These are phyloP conservation scores for Dryas alaskensis DNA, from an alignment of 306 rosid genomes.

Conservation along the genomic window DNA sequence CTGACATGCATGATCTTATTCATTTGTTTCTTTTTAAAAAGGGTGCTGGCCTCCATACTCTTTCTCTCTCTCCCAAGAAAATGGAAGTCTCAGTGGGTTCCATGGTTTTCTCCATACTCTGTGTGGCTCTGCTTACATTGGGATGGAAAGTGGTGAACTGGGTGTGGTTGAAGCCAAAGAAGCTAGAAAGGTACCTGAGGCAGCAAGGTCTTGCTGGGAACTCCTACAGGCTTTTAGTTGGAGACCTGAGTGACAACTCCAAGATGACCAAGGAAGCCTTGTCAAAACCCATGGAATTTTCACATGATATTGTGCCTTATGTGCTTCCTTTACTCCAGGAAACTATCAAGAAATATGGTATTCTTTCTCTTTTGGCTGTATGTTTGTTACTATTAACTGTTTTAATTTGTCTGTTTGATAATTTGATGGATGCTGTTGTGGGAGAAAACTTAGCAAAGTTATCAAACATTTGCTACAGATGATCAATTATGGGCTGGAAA, in stretches of 20 bases:
- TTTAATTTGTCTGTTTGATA: too few species aligned
- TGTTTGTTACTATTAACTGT: background rate
- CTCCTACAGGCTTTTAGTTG: constrained; percentile 13
- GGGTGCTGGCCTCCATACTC: background rate
- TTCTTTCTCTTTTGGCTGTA: background rate
- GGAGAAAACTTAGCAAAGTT: too few species aligned
- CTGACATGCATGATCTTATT: too few species aligned
- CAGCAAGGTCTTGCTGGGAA: constrained; percentile 24
- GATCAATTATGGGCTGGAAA: too few species aligned
- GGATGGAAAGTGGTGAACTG: constrained; percentile 27
- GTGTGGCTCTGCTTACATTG: background rate
- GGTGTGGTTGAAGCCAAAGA: constrained; percentile 28
- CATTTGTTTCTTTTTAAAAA: background rate
- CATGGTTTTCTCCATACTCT: background rate
- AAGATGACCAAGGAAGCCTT: constrained; percentile 2
- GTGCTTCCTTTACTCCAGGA: background rate
- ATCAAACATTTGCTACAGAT: too few species aligned
- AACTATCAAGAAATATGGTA: constrained; percentile 17
- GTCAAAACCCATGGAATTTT: constrained; percentile 19
- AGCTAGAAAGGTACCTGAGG: constrained; percentile 23
- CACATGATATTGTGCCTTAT: constrained; percentile 18
- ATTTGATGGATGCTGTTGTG: too few species aligned
- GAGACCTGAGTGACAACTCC: constrained; percentile 15
- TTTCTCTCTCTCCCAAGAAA: background rate
- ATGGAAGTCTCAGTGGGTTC: background rate